Conservation (phyloP, 2,329 filamentous ascomycete species). For the Cercospora sesami region DNA sequence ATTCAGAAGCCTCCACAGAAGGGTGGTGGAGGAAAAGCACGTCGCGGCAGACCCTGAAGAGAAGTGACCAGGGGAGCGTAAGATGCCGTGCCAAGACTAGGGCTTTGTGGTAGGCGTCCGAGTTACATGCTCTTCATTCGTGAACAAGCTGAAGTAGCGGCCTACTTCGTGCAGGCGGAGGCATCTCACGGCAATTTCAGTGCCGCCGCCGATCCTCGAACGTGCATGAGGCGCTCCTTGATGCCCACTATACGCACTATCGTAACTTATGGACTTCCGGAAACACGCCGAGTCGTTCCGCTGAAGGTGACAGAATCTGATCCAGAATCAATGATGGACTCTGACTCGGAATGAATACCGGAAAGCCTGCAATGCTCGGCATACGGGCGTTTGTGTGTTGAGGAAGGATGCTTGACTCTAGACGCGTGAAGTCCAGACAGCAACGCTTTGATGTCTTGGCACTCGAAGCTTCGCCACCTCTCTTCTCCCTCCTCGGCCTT, state of each 20-base stretch:
- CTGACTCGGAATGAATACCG: background rate
- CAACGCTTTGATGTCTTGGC: background rate
- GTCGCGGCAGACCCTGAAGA: background rate
- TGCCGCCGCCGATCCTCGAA: background rate
- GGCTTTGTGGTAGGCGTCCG: background rate
- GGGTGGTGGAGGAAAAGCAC: background rate
- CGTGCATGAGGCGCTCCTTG: background rate
- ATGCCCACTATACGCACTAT: background rate
- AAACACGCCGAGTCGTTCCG: background rate
- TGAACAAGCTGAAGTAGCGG: background rate
- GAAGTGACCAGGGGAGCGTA: background rate
- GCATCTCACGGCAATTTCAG: background rate
- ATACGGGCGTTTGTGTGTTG: background rate
- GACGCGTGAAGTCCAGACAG: background rate
- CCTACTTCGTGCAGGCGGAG: background rate
- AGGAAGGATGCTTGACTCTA: background rate
- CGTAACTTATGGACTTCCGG: background rate
- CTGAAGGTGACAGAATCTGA: background rate
- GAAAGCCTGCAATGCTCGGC: background rate
- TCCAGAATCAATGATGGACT: background rate
- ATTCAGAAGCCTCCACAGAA: background rate
- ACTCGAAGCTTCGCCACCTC: background rate
- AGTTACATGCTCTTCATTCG: background rate
- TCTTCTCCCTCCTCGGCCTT: background rate
- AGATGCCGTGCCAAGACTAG: constrained; percentile 3